phyloP scores from a whole-genome alignment of 2,329 filamentous ascomycete species.

The Pseudocercospora fuligena region DNA sequence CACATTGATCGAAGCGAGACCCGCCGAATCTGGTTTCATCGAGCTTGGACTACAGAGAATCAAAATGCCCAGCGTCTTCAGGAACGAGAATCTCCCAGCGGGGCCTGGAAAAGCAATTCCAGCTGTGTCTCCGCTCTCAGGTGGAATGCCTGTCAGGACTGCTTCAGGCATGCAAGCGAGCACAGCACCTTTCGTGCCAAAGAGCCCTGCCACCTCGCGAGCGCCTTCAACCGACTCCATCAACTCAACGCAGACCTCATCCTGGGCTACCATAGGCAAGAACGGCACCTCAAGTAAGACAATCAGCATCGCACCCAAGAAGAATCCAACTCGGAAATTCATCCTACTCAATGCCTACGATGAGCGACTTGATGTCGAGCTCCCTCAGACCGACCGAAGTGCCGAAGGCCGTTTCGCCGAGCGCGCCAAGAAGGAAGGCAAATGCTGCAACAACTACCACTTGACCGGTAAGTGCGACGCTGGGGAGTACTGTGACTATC shows the following conservation, averaged over 20 bases:
- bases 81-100: slow-evolving; percentile 38
- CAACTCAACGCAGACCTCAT: slow-evolving; percentile 28
- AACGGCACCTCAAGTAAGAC: slow-evolving; percentile 39
- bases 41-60: slow-evolving; percentile 48
- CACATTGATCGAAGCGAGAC: slow-evolving; percentile 52
- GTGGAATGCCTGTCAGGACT: slow-evolving; percentile 1
- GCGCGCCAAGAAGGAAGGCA: slow-evolving; percentile 37
- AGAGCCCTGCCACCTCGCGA: slow-evolving; percentile 27
- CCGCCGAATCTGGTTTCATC: slow-evolving; percentile 47
- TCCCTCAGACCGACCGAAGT: slow-evolving; percentile 39
- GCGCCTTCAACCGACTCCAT: slow-evolving; percentile 28
- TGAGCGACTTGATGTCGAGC: slow-evolving; percentile 48
- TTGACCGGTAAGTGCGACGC: slow-evolving; percentile 45
- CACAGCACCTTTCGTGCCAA: slow-evolving; percentile 19
- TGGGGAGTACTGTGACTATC: slow-evolving; percentile 49
- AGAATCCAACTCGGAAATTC: slow-evolving; percentile 39
- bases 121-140: neutral
- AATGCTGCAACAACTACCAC: slow-evolving; percentile 46
- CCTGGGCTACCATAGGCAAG: slow-evolving; percentile 52
- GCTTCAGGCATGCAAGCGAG: slow-evolving; percentile 10
- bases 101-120: slow-evolving; percentile 13
- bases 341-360: slow-evolving; percentile 50
- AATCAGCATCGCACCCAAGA: slow-evolving; percentile 46
- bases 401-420: slow-evolving; percentile 38
- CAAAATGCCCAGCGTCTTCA: slow-evolving; percentile 50